phyloP scores from a whole-genome alignment of 768 basidiomycete species.

The Mycena kentingensis region DNA sequence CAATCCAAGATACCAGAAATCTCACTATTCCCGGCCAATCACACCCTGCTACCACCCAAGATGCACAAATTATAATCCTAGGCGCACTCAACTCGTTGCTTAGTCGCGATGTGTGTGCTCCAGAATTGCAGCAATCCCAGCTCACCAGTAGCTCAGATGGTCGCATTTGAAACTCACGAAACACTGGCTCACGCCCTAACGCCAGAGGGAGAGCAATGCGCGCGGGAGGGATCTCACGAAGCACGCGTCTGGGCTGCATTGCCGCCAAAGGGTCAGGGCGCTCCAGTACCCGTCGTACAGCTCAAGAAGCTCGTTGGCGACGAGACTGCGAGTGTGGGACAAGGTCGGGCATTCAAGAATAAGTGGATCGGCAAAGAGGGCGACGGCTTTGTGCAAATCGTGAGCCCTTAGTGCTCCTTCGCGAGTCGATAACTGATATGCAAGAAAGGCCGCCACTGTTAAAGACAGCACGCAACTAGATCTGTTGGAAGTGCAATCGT shows the following conservation, averaged over 20 bases:
- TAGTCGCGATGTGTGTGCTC: conserved; percentile 72
- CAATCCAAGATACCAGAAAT: conserved; percentile 68
- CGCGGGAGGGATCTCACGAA: conserved; percentile 87
- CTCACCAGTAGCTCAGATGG: conserved; percentile 60
- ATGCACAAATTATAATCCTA: conserved; percentile 81
- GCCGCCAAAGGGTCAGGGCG: conserved; percentile 67
- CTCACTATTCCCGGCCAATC: conserved; percentile 67
- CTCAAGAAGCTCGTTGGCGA: conserved; percentile 80
- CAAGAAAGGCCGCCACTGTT: conserved; percentile 58
- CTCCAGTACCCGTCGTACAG: conserved; percentile 64
- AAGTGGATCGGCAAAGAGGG: conserved; percentile 96
- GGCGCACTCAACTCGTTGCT: conserved; percentile 90
- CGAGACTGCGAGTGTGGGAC: conserved; percentile 89
- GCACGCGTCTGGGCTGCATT: conserved; percentile 90
- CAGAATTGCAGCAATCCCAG: conserved; percentile 5
- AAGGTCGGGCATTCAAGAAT: conserved; percentile 94
- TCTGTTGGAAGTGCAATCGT: conserved; percentile 68
- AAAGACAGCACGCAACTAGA: conserved; percentile 76
- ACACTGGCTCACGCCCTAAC: conserved; percentile 73
- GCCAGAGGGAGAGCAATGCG: conserved; percentile 80
- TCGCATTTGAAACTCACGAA: conserved; percentile 79
- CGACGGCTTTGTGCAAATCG: conserved; percentile 81
- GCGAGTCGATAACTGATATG: conserved; percentile 8
- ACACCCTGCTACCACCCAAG: conserved; percentile 60
- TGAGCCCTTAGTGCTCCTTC: conserved; percentile 43